Conservation (phyloP, 768 basidiomycete species). For the Panaeolus papilionaceus region DNA sequence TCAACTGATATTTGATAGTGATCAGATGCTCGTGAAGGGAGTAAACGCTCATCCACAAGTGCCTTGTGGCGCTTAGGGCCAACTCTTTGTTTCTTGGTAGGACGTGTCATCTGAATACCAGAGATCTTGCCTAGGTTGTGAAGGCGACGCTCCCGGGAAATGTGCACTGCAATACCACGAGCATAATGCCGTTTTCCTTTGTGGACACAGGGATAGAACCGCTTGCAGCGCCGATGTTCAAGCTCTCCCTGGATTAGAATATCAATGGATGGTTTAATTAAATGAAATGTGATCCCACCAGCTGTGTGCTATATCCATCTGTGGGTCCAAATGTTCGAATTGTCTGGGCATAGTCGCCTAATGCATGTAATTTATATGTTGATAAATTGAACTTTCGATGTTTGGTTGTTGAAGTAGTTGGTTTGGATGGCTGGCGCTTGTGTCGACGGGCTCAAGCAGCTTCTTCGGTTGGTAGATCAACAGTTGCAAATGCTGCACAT, state of each 20-base stretch:
- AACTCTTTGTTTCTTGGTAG: neutral
- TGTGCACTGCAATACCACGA: constrained; percentile 16
- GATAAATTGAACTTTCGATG: constrained; percentile 29
- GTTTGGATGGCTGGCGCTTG: too few relatives aligned
- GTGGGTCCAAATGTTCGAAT: constrained; percentile 39
- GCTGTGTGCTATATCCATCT: constrained; percentile 43
- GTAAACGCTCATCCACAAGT: neutral
- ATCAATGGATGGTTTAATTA: neutral
- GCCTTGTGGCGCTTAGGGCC: neutral
- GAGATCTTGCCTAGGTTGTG: neutral
- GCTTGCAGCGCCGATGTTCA: constrained; percentile 21
- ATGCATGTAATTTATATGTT: constrained; percentile 40
- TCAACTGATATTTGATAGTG: constrained; percentile 22
- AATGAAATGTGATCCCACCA: constrained; percentile 29
- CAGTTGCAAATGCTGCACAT: constrained; percentile 28
- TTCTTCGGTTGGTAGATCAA: constrained; percentile 31
- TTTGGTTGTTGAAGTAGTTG: constrained; percentile 7
- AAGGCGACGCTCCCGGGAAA: constrained; percentile 9
- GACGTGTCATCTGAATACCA: neutral
- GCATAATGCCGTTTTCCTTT: constrained; percentile 16
- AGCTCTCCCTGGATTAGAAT: constrained; percentile 19
- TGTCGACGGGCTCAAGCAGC: constrained; percentile 23
- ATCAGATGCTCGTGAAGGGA: constrained; percentile 7
- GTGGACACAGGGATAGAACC: constrained; percentile 21
- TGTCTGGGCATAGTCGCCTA: constrained; percentile 36